These are phyloP conservation scores for Coffea eugenioides DNA, from an alignment of 257 asterid species.

Conservation along the genomic window DNA sequence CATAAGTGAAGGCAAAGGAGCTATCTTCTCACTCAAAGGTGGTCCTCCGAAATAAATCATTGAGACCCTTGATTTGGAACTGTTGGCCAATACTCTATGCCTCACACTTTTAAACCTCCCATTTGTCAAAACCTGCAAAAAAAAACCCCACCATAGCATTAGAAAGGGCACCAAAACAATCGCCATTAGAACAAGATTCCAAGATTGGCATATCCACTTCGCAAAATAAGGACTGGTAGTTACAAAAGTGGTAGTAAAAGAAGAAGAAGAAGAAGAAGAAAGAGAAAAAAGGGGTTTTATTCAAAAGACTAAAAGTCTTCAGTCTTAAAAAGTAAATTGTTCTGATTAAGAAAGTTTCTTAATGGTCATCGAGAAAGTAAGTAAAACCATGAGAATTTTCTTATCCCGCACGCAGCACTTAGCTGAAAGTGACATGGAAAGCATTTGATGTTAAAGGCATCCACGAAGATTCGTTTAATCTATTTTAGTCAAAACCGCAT, in stretches of 20 bases:
- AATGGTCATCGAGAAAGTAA: conserved; percentile 6
- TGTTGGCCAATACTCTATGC: conserved; percentile 35
- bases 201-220: not conserved
- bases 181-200: not conserved
- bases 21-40: conserved; percentile 40
- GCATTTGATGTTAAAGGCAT: conserved; percentile 7
- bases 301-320: no score
- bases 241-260: not conserved
- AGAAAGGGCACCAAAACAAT: not conserved
- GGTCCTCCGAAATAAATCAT: conserved; percentile 47
- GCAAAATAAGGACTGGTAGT: not conserved
- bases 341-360: not conserved
- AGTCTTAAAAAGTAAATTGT: not conserved
- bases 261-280: no score
- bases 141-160: not conserved
- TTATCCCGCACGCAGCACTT: conserved; percentile 2
- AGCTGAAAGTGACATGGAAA: conserved; percentile 15
- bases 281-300: no score
- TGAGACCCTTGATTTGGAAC: conserved; percentile 33
- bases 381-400: not conserved
- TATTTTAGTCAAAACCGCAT: not conserved
- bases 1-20: conserved; percentile 35
- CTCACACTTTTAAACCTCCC: conserved; percentile 41
- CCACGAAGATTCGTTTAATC: conserved; percentile 2
- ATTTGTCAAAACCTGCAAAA: conserved; percentile 39